These are phyloP conservation scores for Plantago coronopus DNA, from an alignment of 305 asterid genomes.

Conservation along the genomic window DNA sequence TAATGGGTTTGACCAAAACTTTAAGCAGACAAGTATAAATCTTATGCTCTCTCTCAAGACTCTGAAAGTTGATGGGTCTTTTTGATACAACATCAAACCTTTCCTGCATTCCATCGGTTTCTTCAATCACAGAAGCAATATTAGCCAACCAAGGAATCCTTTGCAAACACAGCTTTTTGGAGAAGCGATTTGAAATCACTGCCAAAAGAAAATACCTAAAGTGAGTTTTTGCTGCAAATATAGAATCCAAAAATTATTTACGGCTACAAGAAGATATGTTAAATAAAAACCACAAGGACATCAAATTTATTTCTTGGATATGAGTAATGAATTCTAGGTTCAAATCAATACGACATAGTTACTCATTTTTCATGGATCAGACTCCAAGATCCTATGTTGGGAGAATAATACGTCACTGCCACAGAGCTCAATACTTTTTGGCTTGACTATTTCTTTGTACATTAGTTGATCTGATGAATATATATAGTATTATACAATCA, in stretches of 20 bases:
- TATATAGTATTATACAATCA: too few relatives aligned
- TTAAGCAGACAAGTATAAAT: constrained; percentile 40
- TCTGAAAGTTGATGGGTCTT: constrained; percentile 18
- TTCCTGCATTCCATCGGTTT: constrained; percentile 2
- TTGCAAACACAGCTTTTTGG: constrained; percentile 26
- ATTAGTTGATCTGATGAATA: too few relatives aligned
- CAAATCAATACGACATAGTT: too few relatives aligned
- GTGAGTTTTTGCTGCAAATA: not conserved
- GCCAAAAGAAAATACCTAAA: constrained; percentile 6
- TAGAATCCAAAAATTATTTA: not conserved
- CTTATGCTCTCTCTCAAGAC: constrained; percentile 37
- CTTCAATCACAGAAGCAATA: constrained; percentile 15
- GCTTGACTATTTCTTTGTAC: too few relatives aligned
- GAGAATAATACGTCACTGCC: too few relatives aligned
- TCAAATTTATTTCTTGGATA: too few relatives aligned
- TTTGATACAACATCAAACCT: not conserved
- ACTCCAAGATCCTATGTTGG: too few relatives aligned
- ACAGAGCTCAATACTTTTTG: too few relatives aligned
- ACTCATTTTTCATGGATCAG: too few relatives aligned
- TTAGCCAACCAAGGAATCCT: constrained; percentile 26
- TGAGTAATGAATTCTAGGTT: too few relatives aligned
- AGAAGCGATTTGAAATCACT: constrained; percentile 34
- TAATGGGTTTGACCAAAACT: constrained; percentile 28
- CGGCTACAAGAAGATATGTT: not conserved
- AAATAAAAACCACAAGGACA: not conserved